Conservation (phyloP, 2,329 filamentous ascomycete genomes). For the Aureobasidium sp. region DNA sequence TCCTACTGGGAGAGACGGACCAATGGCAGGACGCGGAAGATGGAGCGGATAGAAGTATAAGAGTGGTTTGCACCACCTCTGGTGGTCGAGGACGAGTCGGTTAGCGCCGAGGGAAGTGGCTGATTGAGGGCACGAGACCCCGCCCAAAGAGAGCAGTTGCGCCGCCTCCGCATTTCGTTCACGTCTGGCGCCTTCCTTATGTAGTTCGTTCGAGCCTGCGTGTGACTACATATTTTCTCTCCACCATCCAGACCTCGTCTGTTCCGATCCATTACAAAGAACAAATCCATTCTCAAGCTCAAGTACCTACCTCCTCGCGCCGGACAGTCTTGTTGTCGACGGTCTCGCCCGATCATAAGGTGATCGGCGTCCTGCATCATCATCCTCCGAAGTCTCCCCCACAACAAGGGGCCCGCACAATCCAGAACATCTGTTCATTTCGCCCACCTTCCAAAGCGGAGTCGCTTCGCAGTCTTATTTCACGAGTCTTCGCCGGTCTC, state of each 20-base stretch:
- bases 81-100: background rate
- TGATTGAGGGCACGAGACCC: conserved; percentile 9
- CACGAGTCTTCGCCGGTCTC: background rate
- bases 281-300: too few relatives aligned
- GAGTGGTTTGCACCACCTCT: conserved; percentile 3
- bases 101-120: conserved; percentile 10
- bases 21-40: background rate
- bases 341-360: background rate
- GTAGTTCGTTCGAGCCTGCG: background rate
- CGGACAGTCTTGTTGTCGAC: background rate
- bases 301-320: background rate
- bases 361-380: conserved; percentile 11
- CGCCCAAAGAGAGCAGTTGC: background rate
- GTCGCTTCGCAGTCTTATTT: conserved; percentile 2
- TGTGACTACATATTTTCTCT: background rate
- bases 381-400: conserved; percentile 3
- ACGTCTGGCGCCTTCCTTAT: conserved; percentile 1
- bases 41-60: background rate
- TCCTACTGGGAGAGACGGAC: background rate
- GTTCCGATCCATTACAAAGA: background rate
- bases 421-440: conserved; percentile 12
- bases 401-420: conserved; percentile 10
- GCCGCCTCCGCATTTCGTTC: conserved; percentile 9
- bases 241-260: background rate
- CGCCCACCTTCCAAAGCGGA: conserved; percentile 4